phyloP scores from a whole-genome alignment of 495 filamentous ascomycete genomes.

The Polyplosphaeria fusca region DNA sequence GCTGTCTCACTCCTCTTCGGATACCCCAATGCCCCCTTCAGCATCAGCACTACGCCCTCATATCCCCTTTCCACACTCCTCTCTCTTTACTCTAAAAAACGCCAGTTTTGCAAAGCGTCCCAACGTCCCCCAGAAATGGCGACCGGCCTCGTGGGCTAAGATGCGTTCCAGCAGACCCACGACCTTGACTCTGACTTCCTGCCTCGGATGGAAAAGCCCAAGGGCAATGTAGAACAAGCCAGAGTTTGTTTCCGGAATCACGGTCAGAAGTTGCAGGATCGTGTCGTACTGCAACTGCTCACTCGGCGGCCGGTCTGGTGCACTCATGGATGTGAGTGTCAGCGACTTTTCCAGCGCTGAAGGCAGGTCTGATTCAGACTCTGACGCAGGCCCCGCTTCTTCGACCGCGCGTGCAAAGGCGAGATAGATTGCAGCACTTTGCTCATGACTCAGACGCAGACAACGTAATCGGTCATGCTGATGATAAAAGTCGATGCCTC shows the following conservation, averaged over 20 bases:
- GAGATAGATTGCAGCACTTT: conserved; percentile 75
- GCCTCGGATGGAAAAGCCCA: conserved; percentile 88
- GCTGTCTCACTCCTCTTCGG: too few relatives aligned
- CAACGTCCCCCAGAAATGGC: conserved; percentile 86
- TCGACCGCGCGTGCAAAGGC: conserved; percentile 71
- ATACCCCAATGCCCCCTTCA: too few relatives aligned
- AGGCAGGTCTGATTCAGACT: conserved; percentile 22
- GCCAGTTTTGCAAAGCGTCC: conserved; percentile 85
- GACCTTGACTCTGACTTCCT: conserved; percentile 70
- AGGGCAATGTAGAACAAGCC: conserved; percentile 90
- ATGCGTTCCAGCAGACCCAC: conserved; percentile 82
- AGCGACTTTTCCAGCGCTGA: conserved; percentile 1
- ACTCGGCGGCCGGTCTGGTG: background rate
- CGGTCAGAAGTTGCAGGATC: conserved; percentile 81
- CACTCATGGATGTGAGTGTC: background rate
- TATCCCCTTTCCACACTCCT: conserved; percentile 21
- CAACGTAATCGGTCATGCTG: conserved; percentile 86
- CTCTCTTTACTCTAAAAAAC: conserved; percentile 44
- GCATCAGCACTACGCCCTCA: too few relatives aligned
- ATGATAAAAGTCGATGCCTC: conserved; percentile 80
- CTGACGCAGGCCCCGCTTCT: conserved; percentile 41
- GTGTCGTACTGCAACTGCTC: conserved; percentile 63
- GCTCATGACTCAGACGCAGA: conserved; percentile 65
- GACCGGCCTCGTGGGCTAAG: conserved; percentile 78
- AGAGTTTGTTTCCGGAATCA: conserved; percentile 80